Percentiles rank a stretch among this genome's conserved stretches.
Evolutionary conservation across 345 rosid species (phyloP).

Genomic region (Populus deltoides): DNA sequence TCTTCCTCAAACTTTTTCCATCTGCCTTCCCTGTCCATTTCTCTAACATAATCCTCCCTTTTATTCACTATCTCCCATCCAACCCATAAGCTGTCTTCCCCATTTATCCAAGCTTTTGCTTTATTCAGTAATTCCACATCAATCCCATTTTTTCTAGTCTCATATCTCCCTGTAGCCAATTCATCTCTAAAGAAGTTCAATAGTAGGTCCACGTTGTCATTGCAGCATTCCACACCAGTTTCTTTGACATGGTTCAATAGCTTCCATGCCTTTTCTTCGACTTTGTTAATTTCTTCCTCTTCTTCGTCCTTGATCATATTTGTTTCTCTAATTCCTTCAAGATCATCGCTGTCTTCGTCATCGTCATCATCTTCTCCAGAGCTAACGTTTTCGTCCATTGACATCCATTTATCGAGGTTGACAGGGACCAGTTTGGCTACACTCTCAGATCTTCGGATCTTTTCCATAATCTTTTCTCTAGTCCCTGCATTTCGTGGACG

Average conservation of each 20-base stretch:
- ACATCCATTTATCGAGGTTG: conserved; percentile 35
- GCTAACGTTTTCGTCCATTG: conserved; percentile 28
- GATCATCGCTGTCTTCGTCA: background rate
- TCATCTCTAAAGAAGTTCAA: conserved; percentile 53
- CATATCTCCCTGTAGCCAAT: conserved; percentile 18
- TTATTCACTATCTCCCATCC: conserved; percentile 26
- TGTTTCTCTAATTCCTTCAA: background rate
- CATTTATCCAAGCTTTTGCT: conserved; percentile 51
- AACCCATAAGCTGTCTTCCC: conserved; percentile 17
- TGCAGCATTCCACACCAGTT: conserved; percentile 24
- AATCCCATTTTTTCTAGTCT: background rate
- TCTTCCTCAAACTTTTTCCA: conserved; percentile 45
- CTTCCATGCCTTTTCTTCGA: conserved; percentile 43
- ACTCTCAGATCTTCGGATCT: conserved; percentile 33
- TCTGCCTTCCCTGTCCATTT: conserved; percentile 29
- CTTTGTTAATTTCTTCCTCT: conserved; percentile 24
- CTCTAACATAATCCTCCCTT: conserved; percentile 34
- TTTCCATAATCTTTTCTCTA: conserved; percentile 38
- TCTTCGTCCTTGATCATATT: conserved; percentile 13
- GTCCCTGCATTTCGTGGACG: conserved; percentile 25
- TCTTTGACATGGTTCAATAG: conserved; percentile 39
- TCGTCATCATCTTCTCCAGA: conserved; percentile 18
- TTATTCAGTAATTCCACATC: conserved; percentile 22
- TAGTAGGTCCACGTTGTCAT: conserved; percentile 14
- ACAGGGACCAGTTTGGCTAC: conserved; percentile 30